Base-by-base conservation (phyloP, 345 rosid genomes). In the Cochlearia excelsa region DNA sequence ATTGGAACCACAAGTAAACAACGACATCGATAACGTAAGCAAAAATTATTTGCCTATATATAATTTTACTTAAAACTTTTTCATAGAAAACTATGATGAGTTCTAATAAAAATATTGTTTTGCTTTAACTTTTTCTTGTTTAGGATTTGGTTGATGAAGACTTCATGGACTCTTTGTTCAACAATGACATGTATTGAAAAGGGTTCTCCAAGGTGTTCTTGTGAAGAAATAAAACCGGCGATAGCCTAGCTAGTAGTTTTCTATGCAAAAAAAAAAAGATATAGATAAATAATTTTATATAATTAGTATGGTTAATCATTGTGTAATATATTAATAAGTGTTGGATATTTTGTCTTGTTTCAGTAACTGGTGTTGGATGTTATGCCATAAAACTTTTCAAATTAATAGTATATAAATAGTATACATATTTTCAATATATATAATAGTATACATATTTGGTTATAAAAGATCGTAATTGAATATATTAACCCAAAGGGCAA, bases 91-190 rank as follows among this genome's bases (percentile, higher is more conserved):
- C 23, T 16, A 16, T 16, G 23, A 37, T 46, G 26, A 47, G 55
- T 46, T 46, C 7, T 39, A 4, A 9, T 5, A 11, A 52, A 16
- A 33, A 23, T 38, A 1, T 5, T 16, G 23, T 46, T 47, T 45
- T 48, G 41, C 2, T 9, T 9, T n/a, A 49, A 16, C 23, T 16
- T 16, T 39, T 37, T 47, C 4, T 8, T 43, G 28, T 62, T 9
- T 63, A 70, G 74, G 63, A 50, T 9, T 70, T 44, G 44, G 43
- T 28, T 63, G 33, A 30, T 37, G 65, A 49, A 26, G 68, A 57
- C n/a, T 62, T 63, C 48, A 30, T 50, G 74, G 42, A 56, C 68
- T 44, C 68, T 51, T 4, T 57, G 54, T 57, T 70, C 47, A 35
- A 27, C 64, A 30, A 6, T 56, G 59, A 57, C 69, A 51, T 70